Evolutionary conservation across 768 basidiomycete species (phyloP), one percentile per base, ranked within the genome.

Genomic region (Ramaria sp.): DNA sequence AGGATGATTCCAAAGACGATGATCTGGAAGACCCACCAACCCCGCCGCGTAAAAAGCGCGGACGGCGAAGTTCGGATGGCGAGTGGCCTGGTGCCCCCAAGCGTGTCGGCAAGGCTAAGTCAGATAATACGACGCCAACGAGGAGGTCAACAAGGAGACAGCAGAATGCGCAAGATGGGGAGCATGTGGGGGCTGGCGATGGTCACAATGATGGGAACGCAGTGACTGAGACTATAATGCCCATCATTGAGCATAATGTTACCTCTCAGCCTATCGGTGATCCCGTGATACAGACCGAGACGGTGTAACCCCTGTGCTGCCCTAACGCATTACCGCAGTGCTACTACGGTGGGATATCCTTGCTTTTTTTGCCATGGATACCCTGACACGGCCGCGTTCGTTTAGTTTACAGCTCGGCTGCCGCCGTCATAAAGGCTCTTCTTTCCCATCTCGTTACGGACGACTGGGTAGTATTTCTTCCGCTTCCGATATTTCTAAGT

Each of bases 11-110:
- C 10, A 50, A 57, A 30, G 47, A 57, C 3, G 55, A 57, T 15
- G 55, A 57, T 20, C 46, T 49, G 10, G 55, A 57, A n/a, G 55
- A 57, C 37, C 30, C 55, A 15, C 45, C 55, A n/a, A 57, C 55
- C n/a, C 55, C 55, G 9, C 55, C 55, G 7, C 45, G 48, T 24
- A 57, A 57, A 31, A 57, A 57, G 39, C 55, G 55, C 24, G 47
- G 46, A 22, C 55, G 55, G 19, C 55, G 55, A 15, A 47, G n/a
- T 13, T 57, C 55, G 17, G 55, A 57, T 50, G 55, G 24, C 22
- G 55, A 57, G 24, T 57, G 55, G 55, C 45, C 55, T 20, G 55
- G 43, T 6, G 20, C 55, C 10, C 7, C 53, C 6, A 54, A 54
- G 19, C 51, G 51, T 15, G 38, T 15, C 6, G 13, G 17, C 7